Evolutionary conservation across 345 rosid genomes (phyloP).

Genomic region (Melaleuca alternifolia): DNA sequence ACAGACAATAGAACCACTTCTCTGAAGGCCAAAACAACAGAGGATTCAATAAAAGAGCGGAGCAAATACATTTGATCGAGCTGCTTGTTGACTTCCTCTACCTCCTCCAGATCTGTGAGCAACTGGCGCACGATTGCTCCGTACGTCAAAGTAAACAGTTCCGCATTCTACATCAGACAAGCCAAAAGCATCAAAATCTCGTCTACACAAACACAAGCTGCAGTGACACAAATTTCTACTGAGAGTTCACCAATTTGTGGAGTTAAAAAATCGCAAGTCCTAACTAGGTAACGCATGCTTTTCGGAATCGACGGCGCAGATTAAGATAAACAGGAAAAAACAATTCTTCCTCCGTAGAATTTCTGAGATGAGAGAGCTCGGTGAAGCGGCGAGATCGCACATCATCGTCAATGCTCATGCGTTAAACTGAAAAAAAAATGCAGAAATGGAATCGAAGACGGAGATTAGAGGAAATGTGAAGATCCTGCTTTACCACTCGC

Average conservation of each 20-base stretch:
- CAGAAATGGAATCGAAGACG: neutral
- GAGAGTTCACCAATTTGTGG: neutral
- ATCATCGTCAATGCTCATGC: neutral
- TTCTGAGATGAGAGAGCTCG: neutral
- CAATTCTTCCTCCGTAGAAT: neutral
- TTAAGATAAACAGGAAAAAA: neutral
- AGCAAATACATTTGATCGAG: slow-evolving; percentile 79
- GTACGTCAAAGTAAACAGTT: slow-evolving; percentile 81
- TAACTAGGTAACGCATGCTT: neutral
- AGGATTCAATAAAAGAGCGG: neutral
- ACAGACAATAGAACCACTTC: neutral
- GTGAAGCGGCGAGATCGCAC: neutral
- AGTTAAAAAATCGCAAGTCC: neutral
- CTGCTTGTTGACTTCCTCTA: slow-evolving; percentile 95
- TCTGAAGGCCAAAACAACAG: neutral
- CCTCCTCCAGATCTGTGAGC: slow-evolving; percentile 93
- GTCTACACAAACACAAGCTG: neutral
- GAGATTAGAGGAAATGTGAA: no score
- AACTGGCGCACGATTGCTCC: slow-evolving; percentile 88
- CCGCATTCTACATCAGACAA: slow-evolving; percentile 53
- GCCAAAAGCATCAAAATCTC: neutral
- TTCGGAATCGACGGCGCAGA: neutral
- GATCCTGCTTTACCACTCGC: slow-evolving; percentile 49
- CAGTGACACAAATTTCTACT: neutral
- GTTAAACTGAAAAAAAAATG: neutral